Evolutionary conservation across 805 yeast genomes (phyloP), one percentile per base, ranked within the genome.

Genomic region (Priceomyces haplophilus): DNA sequence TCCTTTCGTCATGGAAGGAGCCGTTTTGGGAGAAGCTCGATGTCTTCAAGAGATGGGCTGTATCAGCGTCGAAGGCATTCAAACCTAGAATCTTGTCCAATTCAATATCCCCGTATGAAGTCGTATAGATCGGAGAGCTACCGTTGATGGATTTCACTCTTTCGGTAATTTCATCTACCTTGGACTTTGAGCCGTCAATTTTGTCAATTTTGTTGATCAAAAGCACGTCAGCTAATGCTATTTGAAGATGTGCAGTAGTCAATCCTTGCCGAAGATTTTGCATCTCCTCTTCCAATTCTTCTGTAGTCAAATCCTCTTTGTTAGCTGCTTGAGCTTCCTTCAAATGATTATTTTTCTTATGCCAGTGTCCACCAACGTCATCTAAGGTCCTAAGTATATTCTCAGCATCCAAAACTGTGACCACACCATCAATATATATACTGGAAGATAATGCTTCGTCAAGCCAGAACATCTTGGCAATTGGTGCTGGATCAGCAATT

Each of bases 391-490:
- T 67, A 13, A 73, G 53, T 18, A 91, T 82, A 55, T 88, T 82
- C 37, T 75, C 80, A 2, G 82, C 59, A 59, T 91, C 98, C 33
- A 93, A 69, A 2, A 91, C 97, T 0, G 97, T 85, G 11, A 93
- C 76, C 4, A 91, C 88, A 0, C 96, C 96, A 62, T 91, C 98
- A 24, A 93, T 83, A 59, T 87, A 86, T 1, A 93, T 88, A 51
- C 82, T 83, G 3, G 96, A 82, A 12, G 83, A 75, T 44, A 93
- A 69, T 0, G 90, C 97, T 18, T 87, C 91, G 60, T 93, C 99
- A 23, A 90, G 73, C 99, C 99, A 93, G 64, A 93, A 93, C 97
- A 91, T 91, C 49, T 82, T 79, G 3, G 97, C 97, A 20, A 93
- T 88, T 0, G 98, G 98, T 0, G 90, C 97, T 0, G 99, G 99